Evolutionary conservation across 176 grass and related monocot species (phyloP).

Genomic region (Oryza glaberrima): DNA sequence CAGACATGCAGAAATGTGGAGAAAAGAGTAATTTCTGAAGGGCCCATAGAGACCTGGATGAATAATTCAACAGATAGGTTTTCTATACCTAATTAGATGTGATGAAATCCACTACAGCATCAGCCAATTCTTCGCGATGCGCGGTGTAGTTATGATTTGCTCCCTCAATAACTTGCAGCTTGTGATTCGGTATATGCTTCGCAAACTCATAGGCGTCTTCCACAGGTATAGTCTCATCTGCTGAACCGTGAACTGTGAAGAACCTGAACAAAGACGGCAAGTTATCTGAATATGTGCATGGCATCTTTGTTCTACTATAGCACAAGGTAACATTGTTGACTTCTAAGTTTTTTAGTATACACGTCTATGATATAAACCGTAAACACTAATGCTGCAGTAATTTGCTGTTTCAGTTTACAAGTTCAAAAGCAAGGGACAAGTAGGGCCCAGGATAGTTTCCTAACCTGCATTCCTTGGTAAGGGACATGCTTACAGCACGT

Average conservation of each 20-base stretch:
- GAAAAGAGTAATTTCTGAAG: background rate
- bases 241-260: slow-evolving; percentile 62
- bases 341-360: background rate
- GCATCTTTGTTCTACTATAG: background rate
- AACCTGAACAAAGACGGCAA: slow-evolving; percentile 29
- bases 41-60: too few relatives aligned
- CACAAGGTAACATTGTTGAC: background rate
- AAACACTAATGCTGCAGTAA: background rate
- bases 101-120: slow-evolving; percentile 47
- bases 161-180: slow-evolving; percentile 55
- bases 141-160: slow-evolving; percentile 65
- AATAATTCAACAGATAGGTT: background rate
- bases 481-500: slow-evolving; percentile 43
- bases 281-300: background rate
- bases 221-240: slow-evolving; percentile 58
- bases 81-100: slow-evolving; percentile 19
- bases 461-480: slow-evolving; percentile 57
- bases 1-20: background rate
- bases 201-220: slow-evolving; percentile 61
- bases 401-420: background rate
- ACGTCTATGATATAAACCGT: background rate
- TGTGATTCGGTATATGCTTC: slow-evolving; percentile 59
- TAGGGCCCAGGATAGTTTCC: background rate
- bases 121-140: slow-evolving; percentile 52
- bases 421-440: background rate